phyloP scores from a whole-genome alignment of 2,329 filamentous ascomycete species.

The Oidium heveae region DNA sequence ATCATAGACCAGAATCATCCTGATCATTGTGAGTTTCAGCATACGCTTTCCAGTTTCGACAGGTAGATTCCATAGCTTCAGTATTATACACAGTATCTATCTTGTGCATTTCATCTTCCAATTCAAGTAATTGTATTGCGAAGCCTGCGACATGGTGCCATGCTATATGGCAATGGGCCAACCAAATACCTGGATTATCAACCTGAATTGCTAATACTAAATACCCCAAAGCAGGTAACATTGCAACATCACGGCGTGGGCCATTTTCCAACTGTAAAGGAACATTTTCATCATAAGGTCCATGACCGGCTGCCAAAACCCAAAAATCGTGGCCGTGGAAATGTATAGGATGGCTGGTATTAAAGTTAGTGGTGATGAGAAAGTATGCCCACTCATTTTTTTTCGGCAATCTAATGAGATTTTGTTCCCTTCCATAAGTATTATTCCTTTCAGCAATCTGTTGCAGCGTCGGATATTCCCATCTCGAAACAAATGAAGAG shows the following conservation, averaged over 20 bases:
- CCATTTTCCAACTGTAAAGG: conserved; percentile 17
- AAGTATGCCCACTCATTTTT: conserved; percentile 12
- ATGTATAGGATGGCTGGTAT: conserved; percentile 16
- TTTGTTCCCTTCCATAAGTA: conserved; percentile 5
- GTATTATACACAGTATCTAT: background rate
- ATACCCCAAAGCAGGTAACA: conserved; percentile 15
- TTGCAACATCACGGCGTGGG: conserved; percentile 24
- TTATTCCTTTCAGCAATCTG: conserved; percentile 11
- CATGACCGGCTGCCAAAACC: conserved; percentile 20
- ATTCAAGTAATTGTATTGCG: conserved; percentile 23
- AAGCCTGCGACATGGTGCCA: conserved; percentile 30
- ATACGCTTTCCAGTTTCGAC: background rate
- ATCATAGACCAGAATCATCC: background rate
- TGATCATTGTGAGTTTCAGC: background rate
- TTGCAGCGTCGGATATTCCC: conserved; percentile 21
- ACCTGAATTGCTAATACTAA: conserved; percentile 9
- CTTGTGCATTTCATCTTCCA: conserved; percentile 2
- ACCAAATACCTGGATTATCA: conserved; percentile 12
- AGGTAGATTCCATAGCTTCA: background rate
- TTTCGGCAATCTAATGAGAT: conserved; percentile 10
- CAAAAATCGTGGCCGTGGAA: conserved; percentile 25
- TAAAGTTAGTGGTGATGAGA: conserved; percentile 8
- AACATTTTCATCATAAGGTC: conserved; percentile 13
- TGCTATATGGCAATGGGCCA: conserved; percentile 15
- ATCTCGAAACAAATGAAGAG: conserved; percentile 21